A percentile compares a stretch with the other conserved stretches of the same genome.
Conservation (phyloP, 129 eudicot species). For the Solidago caesia region DNA sequence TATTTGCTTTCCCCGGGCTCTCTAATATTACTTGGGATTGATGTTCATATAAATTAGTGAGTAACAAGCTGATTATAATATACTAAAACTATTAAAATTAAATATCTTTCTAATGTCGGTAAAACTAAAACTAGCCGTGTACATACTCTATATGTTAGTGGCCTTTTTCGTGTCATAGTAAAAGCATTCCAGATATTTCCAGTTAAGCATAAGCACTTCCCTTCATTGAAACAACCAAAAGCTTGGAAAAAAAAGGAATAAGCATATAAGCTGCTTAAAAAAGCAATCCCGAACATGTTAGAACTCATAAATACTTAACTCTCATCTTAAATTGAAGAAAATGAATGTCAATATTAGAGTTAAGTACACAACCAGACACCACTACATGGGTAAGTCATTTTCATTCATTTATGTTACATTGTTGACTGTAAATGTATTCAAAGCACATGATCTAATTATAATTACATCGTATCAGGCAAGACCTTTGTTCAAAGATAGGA, state of each 20-base stretch:
- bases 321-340: too few relatives aligned
- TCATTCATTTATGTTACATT: neutral
- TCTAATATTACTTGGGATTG: constrained; percentile 65
- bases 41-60: neutral
- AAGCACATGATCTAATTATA: neutral
- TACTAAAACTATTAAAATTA: constrained; percentile 5
- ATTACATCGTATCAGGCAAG: constrained; percentile 44
- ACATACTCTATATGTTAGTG: constrained; percentile 58
- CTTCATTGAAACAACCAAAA: too few relatives aligned
- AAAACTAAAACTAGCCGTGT: neutral
- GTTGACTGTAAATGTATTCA: neutral
- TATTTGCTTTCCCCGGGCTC: constrained; percentile 84
- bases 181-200: too few relatives aligned
- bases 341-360: too few relatives aligned
- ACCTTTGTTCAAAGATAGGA: constrained; percentile 59
- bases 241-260: too few relatives aligned
- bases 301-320: too few relatives aligned
- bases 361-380: too few relatives aligned
- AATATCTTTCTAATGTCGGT: neutral
- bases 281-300: too few relatives aligned
- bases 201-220: too few relatives aligned
- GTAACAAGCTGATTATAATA: neutral
- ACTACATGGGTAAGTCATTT: constrained; percentile 50
- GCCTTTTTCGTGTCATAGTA: constrained; percentile 67
- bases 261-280: too few relatives aligned